phyloP scores from a whole-genome alignment of 352 stramenopile species.

The Globisporangium spiculum region DNA sequence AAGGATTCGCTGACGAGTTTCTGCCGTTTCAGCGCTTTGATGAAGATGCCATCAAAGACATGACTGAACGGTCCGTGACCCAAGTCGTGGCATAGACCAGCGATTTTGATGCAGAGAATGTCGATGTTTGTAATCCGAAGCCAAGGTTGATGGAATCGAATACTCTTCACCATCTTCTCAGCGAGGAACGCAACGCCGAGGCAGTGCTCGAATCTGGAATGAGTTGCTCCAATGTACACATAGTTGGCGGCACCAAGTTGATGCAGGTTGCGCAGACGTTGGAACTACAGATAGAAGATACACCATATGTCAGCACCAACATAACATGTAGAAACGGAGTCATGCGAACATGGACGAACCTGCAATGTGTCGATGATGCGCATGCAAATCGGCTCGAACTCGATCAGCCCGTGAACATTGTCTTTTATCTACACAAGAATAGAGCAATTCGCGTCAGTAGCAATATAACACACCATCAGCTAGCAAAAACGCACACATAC shows the following conservation, averaged over 20 bases:
- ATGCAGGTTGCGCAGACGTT: constrained; percentile 92
- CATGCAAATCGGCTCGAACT: constrained; percentile 80
- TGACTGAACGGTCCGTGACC: constrained; percentile 82
- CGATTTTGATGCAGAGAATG: constrained; percentile 76
- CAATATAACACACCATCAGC: constrained; percentile 5
- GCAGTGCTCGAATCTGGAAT: constrained; percentile 83
- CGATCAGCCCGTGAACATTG: constrained; percentile 73
- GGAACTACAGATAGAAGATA: constrained; percentile 57
- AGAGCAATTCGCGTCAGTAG: neutral
- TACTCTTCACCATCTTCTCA: constrained; percentile 78
- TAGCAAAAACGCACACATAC: constrained; percentile 16
- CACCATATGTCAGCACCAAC: neutral
- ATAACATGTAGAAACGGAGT: neutral
- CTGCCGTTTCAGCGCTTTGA: constrained; percentile 47
- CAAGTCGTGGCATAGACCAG: constrained; percentile 76
- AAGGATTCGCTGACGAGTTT: constrained; percentile 30
- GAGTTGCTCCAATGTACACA: constrained; percentile 87
- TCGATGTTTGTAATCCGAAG: constrained; percentile 81
- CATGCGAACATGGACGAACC: constrained; percentile 20
- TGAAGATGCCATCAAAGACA: constrained; percentile 76
- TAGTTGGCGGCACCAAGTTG: constrained; percentile 90
- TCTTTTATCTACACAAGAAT: constrained; percentile 65
- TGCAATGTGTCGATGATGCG: constrained; percentile 79
- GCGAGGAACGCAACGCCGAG: constrained; percentile 95
- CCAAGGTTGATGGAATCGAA: constrained; percentile 83